A percentile compares a stretch with the other conserved stretches of the same genome.
Conservation (phyloP, 2,329 filamentous ascomycete species). For the Hypomyces rosellus region DNA sequence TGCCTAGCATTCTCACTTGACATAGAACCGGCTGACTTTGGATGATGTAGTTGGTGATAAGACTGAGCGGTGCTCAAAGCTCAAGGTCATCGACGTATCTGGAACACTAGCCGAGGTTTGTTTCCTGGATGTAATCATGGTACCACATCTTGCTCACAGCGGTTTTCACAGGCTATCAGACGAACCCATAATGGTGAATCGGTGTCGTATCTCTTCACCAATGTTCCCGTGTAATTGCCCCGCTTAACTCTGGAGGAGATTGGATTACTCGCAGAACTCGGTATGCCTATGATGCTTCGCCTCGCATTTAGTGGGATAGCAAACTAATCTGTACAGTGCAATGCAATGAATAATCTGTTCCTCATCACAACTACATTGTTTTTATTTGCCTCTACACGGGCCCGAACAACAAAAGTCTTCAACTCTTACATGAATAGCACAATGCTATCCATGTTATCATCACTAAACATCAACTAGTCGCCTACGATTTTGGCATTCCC, state of each 20-base stretch:
- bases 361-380: too few species aligned
- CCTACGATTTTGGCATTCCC: too few species aligned
- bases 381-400: too few species aligned
- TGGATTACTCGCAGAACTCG: not conserved
- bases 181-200: slow-evolving; percentile 61
- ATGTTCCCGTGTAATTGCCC: slow-evolving; percentile 45
- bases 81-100: slow-evolving; percentile 88
- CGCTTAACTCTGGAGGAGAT: not conserved
- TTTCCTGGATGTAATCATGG: not conserved
- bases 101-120: slow-evolving; percentile 64
- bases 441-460: too few species aligned
- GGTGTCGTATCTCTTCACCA: slow-evolving; percentile 63
- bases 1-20: not conserved
- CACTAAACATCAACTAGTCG: too few species aligned
- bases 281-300: not conserved
- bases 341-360: too few species aligned
- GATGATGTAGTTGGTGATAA: slow-evolving; percentile 59
- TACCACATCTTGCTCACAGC: slow-evolving; percentile 8
- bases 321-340: too few species aligned
- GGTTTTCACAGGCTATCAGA: slow-evolving; percentile 52
- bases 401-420: too few species aligned
- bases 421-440: too few species aligned
- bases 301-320: too few species aligned
- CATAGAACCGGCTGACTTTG: slow-evolving; percentile 1
- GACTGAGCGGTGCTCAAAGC: slow-evolving; percentile 67